Conservation (phyloP, 148 eudicot species). For the Bassia scoparia region DNA sequence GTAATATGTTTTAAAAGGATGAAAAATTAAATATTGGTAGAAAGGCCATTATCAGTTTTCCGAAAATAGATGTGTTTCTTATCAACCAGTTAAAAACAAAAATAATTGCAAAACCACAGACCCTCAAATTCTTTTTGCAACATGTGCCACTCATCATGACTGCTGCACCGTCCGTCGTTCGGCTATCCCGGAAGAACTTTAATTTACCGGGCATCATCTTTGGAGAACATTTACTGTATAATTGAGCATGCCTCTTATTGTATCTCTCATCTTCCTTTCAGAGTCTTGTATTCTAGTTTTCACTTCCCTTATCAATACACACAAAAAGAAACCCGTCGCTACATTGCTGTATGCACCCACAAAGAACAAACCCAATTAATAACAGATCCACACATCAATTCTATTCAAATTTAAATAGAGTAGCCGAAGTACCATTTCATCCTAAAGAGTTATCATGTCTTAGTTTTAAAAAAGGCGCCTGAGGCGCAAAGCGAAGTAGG, state of each 20-base stretch:
- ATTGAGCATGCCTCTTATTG: conserved; percentile 82
- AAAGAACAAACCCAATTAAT: no score
- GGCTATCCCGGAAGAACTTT: conserved; percentile 27
- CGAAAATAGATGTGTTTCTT: not conserved
- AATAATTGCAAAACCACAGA: not conserved
- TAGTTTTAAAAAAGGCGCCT: no score
- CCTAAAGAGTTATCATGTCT: no score
- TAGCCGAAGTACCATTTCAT: no score
- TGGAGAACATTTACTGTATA: conserved; percentile 83
- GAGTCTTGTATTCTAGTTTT: conserved; percentile 70
- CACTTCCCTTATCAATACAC: conserved; percentile 51
- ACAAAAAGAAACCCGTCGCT: not conserved
- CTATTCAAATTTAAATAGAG: no score
- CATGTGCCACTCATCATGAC: conserved; percentile 24
- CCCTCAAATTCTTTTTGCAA: not conserved
- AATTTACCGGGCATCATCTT: conserved; percentile 20
- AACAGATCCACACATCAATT: not conserved
- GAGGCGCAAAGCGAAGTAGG: no score
- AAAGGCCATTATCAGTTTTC: not conserved
- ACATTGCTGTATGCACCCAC: not conserved
- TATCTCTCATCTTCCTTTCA: conserved; percentile 78
- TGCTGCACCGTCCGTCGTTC: conserved; percentile 58
- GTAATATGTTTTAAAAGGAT: no score
- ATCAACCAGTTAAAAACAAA: not conserved
- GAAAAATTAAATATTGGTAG: no score